Evolutionary conservation across 1,139 yeast genomes (phyloP).

Genomic region (Debaryomyces coudertii): DNA sequence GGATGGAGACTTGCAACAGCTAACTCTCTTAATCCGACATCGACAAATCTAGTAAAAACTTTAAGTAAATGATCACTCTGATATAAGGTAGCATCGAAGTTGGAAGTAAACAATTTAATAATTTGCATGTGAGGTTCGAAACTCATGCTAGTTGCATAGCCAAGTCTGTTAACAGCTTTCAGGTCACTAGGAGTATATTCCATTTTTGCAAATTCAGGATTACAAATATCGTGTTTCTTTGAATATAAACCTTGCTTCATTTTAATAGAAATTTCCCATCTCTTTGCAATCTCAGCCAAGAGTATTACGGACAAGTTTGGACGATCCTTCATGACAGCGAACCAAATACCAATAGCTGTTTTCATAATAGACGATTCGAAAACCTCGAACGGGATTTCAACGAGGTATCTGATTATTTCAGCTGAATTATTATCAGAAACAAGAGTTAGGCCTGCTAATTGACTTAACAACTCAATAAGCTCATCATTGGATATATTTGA

Average conservation of each 20-base stretch:
- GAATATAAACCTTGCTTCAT: conserved; percentile 68
- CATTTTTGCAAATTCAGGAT: conserved; percentile 75
- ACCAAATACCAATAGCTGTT: conserved; percentile 77
- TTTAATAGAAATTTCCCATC: conserved; percentile 71
- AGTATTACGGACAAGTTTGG: conserved; percentile 62
- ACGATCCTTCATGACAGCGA: conserved; percentile 70
- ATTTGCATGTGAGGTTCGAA: conserved; percentile 76
- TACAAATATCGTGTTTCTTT: conserved; percentile 55
- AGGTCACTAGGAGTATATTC: conserved; percentile 88
- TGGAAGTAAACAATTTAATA: conserved; percentile 72
- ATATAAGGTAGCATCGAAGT: conserved; percentile 77
- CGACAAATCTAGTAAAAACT: conserved; percentile 65
- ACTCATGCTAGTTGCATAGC: conserved; percentile 50
- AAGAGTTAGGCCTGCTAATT: conserved; percentile 51
- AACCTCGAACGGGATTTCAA: conserved; percentile 68
- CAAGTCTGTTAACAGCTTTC: conserved; percentile 55
- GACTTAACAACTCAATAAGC: conserved; percentile 50
- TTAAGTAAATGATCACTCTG: conserved; percentile 74
- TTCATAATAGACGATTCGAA: conserved; percentile 67
- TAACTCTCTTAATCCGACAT: conserved; percentile 60
- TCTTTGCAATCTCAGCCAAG: conserved; percentile 65
- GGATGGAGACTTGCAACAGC: conserved; percentile 77
- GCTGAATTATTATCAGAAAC: conserved; percentile 50
- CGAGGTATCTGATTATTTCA: conserved; percentile 59
- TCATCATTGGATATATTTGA: conserved; percentile 27